These are phyloP conservation scores for Ceratocystis ficicola DNA, from an alignment of 2,329 filamentous ascomycete genomes.

Conservation along the genomic window DNA sequence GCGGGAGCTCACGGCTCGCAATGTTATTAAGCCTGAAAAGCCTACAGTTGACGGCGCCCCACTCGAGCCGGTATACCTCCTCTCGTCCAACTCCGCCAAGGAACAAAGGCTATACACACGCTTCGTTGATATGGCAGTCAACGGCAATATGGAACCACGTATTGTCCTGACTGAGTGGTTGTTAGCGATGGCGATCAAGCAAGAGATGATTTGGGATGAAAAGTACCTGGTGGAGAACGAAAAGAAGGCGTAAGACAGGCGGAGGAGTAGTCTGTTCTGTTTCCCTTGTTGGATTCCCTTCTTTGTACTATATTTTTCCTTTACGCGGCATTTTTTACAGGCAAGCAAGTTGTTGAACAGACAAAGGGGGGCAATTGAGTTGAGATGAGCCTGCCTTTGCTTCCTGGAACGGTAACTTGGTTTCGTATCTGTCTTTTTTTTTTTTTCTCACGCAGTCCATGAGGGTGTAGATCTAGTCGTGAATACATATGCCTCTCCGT, in stretches of 20 bases:
- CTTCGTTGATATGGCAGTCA: constrained; percentile 67
- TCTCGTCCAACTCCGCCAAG: constrained; percentile 54
- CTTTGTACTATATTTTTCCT: constrained; percentile 6
- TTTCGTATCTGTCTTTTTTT: constrained; percentile 4
- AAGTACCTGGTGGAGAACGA: constrained; percentile 42
- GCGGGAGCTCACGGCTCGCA: constrained; percentile 61
- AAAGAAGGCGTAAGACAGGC: not conserved
- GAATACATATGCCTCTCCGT: too few species aligned
- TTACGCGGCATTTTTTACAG: not conserved
- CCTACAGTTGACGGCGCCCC: constrained; percentile 45
- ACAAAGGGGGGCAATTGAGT: too few species aligned
- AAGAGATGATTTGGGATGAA: constrained; percentile 58
- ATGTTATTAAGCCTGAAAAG: constrained; percentile 51
- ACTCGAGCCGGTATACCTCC: constrained; percentile 66
- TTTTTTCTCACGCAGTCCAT: not conserved
- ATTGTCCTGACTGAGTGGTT: constrained; percentile 85
- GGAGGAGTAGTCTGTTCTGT: not conserved
- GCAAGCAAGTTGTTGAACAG: not conserved
- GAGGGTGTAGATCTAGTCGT: too few species aligned
- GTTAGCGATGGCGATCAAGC: constrained; percentile 76
- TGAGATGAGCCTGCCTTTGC: not conserved
- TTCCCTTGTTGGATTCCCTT: not conserved
- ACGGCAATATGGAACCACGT: constrained; percentile 65
- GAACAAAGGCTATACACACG: constrained; percentile 67
- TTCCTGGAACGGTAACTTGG: not conserved